Evolutionary conservation across 2,329 filamentous ascomycete species (phyloP), one percentile per base, ranked within the genome.

Genomic region (Phialocephala sp.): DNA sequence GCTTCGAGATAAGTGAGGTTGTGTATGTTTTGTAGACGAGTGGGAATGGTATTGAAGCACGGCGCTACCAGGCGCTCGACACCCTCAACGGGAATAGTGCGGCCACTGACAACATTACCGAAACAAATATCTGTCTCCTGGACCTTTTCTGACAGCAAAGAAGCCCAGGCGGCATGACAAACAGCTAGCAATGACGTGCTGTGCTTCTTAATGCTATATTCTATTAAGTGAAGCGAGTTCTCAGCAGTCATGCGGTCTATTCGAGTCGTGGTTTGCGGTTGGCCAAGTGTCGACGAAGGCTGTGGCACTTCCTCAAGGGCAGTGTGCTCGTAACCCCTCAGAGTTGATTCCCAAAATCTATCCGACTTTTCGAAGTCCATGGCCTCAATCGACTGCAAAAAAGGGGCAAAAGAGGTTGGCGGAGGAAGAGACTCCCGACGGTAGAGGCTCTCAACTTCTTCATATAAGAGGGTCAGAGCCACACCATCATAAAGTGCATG

Each of bases 401-500:
- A 95, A 0, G 80, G 74, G 15, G 84, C 83, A 68, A 92, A 92
- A 0, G 84, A 75, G 0, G 87, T 78, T 0, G 86, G 75, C 0
- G 80, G 67, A 0, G 80, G 77, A 0, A 95, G 78, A 0, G 71
- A 8, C 0, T 77, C 60, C 0, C 82, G 83, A 0, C 76, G 67
- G 39, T 89, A 87, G 2, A 86, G 68, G 1, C 80, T 75, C 72
- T 95, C 88, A 1, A 96, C 80, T 72, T 97, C 93, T 0, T 85
- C 77, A 27, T 94, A 83, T 0, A 97, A 80, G 9, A 83, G 81
- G 0, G 83, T 80, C 73, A 97, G 90, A 0, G 93, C 92, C 41
- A 90, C 87, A 0, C 91, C 94, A 77, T 97, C 94, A 72, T 97
- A 97, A 0, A 97, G 80, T 1, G 92, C 91, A 78, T 97, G 94